Evolutionary conservation across 2,329 filamentous ascomycete genomes (phyloP), one percentile per base, ranked within the genome.

Genomic region (Immersiporthe knoxdaviesiana): DNA sequence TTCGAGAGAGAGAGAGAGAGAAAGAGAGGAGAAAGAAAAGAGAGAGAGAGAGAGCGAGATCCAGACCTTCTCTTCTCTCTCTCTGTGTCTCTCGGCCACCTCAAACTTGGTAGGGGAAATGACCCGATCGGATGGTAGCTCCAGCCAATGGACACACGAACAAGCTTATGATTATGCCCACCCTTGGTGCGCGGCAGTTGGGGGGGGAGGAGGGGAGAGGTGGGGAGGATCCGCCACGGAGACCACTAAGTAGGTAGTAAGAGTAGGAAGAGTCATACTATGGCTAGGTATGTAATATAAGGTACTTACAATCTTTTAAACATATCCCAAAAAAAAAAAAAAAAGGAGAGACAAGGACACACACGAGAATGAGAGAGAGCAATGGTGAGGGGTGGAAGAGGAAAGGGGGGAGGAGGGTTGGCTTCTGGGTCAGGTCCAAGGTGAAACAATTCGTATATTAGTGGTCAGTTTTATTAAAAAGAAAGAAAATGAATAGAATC

Each of bases 121-220:
- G 62, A 54, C 62, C 62, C 62, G 30, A 47, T 52, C 27, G 30
- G 44, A 50, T 32, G 62, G 62, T 64, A 64, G 27, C 39, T 54
- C 18, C 24, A 39, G 62, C 62, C 44, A 64, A 35, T 64, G 54
- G 21, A 24, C 62, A 24, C 62, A n/a, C 37, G 30, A 27, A 37
- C 62, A 52, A 37, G 47, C 62, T n/a, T 39, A 10, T 52, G 32
- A 30, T 21, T 10, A 64, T 47, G n/a, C 12, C 37, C 39, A 35
- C 35, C n/a, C 35, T 14, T 54, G 62, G 62, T 64, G 41, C 21
- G 62, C 62, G 62, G 62, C 62, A 64, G 62, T 64, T 64, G 44
- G 62, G 62, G n/a, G n/a, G n/a, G n/a, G n/a, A n/a, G n/a, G n/a
- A n/a, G n/a, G n/a, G n/a, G n/a, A n/a, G 32, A 39, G 41, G 8